Evolutionary conservation across 306 rosid genomes (phyloP).

Genomic region (Heteromeles arbutifolia): DNA sequence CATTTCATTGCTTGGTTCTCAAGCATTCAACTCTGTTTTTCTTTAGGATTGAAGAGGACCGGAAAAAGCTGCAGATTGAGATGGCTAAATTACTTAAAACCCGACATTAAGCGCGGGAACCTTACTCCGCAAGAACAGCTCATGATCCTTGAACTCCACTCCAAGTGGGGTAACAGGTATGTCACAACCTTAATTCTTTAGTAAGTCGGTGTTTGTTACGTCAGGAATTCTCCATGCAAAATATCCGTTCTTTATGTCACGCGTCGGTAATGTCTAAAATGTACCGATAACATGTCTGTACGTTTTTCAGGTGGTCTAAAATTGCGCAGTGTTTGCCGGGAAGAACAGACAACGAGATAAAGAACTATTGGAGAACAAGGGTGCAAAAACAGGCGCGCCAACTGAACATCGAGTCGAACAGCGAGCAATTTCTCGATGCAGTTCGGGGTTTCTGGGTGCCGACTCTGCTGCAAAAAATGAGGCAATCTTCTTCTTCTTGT

Average conservation of each 20-base stretch:
- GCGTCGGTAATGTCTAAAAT: neutral
- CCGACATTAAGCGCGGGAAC: constrained; percentile 90
- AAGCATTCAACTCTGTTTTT: neutral
- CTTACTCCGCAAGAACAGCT: constrained; percentile 90
- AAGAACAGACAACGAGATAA: constrained; percentile 91
- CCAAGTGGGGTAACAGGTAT: constrained; percentile 90
- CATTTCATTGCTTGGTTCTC: neutral
- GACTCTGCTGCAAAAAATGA: constrained; percentile 58
- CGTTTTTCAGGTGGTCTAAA: constrained; percentile 62
- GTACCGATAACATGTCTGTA: neutral
- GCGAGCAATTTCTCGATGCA: constrained; percentile 68
- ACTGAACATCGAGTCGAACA: constrained; percentile 69
- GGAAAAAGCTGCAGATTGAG: constrained; percentile 96
- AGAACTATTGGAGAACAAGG: constrained; percentile 91
- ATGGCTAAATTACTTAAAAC: constrained; percentile 92
- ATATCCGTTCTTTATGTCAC: neutral
- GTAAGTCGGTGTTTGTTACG: neutral
- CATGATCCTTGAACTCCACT: constrained; percentile 86
- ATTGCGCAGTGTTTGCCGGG: constrained; percentile 90
- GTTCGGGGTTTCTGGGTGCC: constrained; percentile 83
- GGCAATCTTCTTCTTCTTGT: constrained; percentile 39
- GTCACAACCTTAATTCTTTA: neutral
- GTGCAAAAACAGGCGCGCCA: constrained; percentile 89
- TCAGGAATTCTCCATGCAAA: neutral
- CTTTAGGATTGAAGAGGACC: constrained; percentile 84